These are phyloP conservation scores for Gastrolobium villosum DNA, from an alignment of 306 rosid species.

Conservation along the genomic window DNA sequence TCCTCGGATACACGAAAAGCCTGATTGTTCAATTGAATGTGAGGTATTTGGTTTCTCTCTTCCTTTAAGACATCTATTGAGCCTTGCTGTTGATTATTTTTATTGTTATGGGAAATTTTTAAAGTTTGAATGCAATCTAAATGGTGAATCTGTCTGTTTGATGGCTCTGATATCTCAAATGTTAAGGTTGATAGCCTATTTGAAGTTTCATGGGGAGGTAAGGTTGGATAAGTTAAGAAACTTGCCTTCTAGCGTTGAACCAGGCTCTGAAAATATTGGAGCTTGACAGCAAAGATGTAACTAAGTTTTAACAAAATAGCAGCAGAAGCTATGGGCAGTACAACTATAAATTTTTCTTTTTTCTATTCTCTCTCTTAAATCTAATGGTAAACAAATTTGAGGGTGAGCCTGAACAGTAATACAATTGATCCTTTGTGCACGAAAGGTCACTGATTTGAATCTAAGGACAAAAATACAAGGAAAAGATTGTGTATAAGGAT, in stretches of 20 bases:
- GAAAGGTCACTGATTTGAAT: too few relatives aligned
- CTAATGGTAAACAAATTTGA: too few relatives aligned
- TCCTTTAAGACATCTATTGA: slow-evolving; percentile 34
- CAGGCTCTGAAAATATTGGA: neutral
- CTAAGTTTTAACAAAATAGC: slow-evolving; percentile 1
- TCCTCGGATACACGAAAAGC: slow-evolving; percentile 68
- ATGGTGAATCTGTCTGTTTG: slow-evolving; percentile 31
- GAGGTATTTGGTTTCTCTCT: slow-evolving; percentile 68
- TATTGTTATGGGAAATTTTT: slow-evolving; percentile 23
- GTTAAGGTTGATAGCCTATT: slow-evolving; percentile 7
- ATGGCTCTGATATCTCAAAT: slow-evolving; percentile 5
- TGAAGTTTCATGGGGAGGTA: slow-evolving; percentile 19
- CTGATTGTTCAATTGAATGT: slow-evolving; percentile 64
- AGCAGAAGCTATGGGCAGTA: neutral
- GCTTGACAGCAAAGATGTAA: neutral
- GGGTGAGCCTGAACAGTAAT: too few relatives aligned
- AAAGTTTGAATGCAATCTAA: slow-evolving; percentile 31
- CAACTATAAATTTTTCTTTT: neutral
- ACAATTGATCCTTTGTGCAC: too few relatives aligned
- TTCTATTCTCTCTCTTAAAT: too few relatives aligned
- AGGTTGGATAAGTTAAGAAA: neutral
- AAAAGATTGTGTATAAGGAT: too few relatives aligned
- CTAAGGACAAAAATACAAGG: too few relatives aligned
- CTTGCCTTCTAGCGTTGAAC: neutral
- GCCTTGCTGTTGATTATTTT: neutral